Percentiles rank a stretch among this genome's conserved stretches.
Conservation (phyloP, 2,329 filamentous ascomycete genomes). For the Botrytis galanthina region DNA sequence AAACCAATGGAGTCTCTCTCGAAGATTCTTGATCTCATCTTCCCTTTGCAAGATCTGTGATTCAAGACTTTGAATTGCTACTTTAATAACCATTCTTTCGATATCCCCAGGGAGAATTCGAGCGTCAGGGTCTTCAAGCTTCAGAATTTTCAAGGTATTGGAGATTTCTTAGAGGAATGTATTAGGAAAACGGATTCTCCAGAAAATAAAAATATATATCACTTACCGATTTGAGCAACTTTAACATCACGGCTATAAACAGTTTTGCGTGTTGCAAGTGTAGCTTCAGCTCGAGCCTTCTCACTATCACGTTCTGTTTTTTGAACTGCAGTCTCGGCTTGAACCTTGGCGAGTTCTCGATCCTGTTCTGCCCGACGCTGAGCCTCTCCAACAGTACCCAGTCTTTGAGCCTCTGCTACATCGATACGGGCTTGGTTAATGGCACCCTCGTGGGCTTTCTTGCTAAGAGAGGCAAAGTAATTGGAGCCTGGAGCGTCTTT, state of each 20-base stretch:
- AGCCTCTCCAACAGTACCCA: constrained; percentile 73
- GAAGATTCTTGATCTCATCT: neutral
- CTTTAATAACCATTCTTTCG: neutral
- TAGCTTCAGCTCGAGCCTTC: constrained; percentile 74
- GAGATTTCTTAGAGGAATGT: neutral
- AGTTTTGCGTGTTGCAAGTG: constrained; percentile 70
- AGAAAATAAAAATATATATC: neutral
- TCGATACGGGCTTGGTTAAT: constrained; percentile 74
- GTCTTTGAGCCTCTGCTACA: constrained; percentile 61
- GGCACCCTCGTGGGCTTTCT: constrained; percentile 82
- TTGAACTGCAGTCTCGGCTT: constrained; percentile 70
- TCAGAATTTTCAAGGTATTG: neutral
- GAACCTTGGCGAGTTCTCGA: constrained; percentile 83
- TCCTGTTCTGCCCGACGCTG: constrained; percentile 77
- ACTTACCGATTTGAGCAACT: constrained; percentile 61
- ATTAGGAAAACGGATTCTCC: neutral
- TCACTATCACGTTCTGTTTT: constrained; percentile 84
- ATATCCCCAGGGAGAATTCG: neutral
- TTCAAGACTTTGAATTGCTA: neutral
- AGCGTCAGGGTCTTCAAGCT: neutral
- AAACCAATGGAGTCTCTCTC: neutral
- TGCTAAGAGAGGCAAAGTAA: constrained; percentile 78
- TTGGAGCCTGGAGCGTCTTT: constrained; percentile 78
- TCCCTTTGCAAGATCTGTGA: neutral
- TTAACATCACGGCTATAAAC: constrained; percentile 71